phyloP scores from a whole-genome alignment of 2,329 filamentous ascomycete genomes.

The Hypoxylon sp. region DNA sequence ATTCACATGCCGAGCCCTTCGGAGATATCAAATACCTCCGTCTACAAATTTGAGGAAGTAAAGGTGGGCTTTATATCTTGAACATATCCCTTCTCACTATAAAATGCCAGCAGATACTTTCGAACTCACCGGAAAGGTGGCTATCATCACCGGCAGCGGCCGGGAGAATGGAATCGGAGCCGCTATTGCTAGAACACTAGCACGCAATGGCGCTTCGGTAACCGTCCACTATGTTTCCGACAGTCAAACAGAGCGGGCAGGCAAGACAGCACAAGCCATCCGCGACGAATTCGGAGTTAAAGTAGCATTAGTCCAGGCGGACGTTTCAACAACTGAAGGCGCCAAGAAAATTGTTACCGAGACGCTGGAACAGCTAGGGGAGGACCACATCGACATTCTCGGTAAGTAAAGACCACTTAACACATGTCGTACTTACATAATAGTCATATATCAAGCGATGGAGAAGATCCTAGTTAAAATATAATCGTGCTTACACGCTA shows the following conservation, averaged over 20 bases:
- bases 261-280: conserved; percentile 51
- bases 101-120: conserved; percentile 56
- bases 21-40: neutral
- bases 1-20: neutral
- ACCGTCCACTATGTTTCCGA: conserved; percentile 60
- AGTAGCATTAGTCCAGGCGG: conserved; percentile 55
- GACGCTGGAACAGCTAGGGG: conserved; percentile 55
- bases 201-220: conserved; percentile 60
- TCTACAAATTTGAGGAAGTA: neutral
- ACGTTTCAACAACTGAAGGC: conserved; percentile 54
- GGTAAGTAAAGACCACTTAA: conserved; percentile 48
- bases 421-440: neutral
- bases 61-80: neutral
- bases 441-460: neutral
- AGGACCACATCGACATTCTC: conserved; percentile 60
- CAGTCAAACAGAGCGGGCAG: conserved; percentile 52
- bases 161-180: conserved; percentile 62
- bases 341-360: conserved; percentile 55
- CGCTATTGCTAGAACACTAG: conserved; percentile 59
- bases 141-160: conserved; percentile 63
- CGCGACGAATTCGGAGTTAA: conserved; percentile 51
- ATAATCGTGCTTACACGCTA: neutral
- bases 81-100: neutral
- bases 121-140: conserved; percentile 59
- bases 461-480: neutral